These are phyloP conservation scores for Ilyonectria sp. DNA, from an alignment of 2,329 filamentous ascomycete genomes.

Conservation along the genomic window DNA sequence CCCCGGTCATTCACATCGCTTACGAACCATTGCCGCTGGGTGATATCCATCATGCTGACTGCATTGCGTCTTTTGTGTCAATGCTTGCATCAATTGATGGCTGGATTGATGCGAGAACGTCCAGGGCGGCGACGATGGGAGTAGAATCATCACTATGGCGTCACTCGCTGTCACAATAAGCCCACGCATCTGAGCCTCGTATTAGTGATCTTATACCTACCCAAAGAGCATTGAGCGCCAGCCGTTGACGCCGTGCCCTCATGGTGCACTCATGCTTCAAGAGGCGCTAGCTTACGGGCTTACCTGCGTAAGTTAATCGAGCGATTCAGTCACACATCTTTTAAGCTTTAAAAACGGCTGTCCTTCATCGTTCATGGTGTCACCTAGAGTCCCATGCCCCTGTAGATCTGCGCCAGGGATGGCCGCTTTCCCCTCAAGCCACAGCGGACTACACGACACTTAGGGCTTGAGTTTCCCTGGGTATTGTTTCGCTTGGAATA, in stretches of 20 bases:
- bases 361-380: conserved; percentile 21
- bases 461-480: neutral
- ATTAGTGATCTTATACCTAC: too few relatives aligned
- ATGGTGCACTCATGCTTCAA: neutral
- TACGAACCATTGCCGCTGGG: too few relatives aligned
- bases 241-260: neutral
- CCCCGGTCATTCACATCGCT: neutral
- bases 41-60: too few relatives aligned
- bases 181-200: too few relatives aligned
- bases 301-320: neutral
- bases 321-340: neutral
- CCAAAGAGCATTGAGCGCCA: too few relatives aligned
- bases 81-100: neutral
- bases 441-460: conserved; percentile 6
- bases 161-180: neutral
- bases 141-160: neutral
- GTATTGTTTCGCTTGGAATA: conserved; percentile 3
- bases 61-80: too few relatives aligned
- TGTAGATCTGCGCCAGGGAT: conserved; percentile 32
- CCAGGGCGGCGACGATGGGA: neutral
- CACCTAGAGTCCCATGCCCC: conserved; percentile 4
- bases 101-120: neutral
- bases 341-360: conserved; percentile 24
- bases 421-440: conserved; percentile 21
- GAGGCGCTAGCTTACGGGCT: neutral